Conservation (phyloP, 2,329 filamentous ascomycete genomes). For the Coniochaeta sp. region DNA sequence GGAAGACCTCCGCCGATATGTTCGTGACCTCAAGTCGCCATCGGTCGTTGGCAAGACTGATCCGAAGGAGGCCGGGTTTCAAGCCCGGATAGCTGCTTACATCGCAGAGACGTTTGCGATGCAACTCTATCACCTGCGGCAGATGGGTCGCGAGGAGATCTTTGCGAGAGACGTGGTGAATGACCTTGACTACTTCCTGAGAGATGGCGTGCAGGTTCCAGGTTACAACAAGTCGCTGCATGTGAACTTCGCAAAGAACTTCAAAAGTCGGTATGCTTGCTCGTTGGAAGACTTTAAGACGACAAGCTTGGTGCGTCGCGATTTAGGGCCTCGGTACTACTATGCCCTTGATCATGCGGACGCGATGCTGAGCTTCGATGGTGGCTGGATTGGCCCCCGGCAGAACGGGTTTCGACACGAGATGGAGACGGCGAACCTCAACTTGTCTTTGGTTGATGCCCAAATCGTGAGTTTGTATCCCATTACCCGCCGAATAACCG, state of each 20-base stretch:
- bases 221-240: constrained; percentile 86
- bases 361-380: constrained; percentile 68
- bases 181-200: constrained; percentile 71
- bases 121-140: constrained; percentile 79
- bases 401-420: constrained; percentile 74
- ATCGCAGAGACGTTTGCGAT: constrained; percentile 85
- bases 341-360: constrained; percentile 75
- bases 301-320: constrained; percentile 56
- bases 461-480: constrained; percentile 64
- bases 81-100: constrained; percentile 69
- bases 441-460: constrained; percentile 85
- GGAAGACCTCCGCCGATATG: constrained; percentile 61
- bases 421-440: constrained; percentile 80
- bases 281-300: constrained; percentile 75
- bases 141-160: constrained; percentile 58
- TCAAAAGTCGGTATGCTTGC: constrained; percentile 69
- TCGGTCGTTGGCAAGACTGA: constrained; percentile 47
- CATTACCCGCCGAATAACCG: background rate
- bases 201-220: constrained; percentile 70
- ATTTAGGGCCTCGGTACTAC: constrained; percentile 72
- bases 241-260: constrained; percentile 76
- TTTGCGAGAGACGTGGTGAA: constrained; percentile 67
- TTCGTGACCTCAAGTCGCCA: constrained; percentile 50
- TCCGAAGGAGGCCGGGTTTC: constrained; percentile 48
- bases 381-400: constrained; percentile 64